phyloP scores from a whole-genome alignment of 169 alveolate species.

The Cryptosporidium sp. region DNA sequence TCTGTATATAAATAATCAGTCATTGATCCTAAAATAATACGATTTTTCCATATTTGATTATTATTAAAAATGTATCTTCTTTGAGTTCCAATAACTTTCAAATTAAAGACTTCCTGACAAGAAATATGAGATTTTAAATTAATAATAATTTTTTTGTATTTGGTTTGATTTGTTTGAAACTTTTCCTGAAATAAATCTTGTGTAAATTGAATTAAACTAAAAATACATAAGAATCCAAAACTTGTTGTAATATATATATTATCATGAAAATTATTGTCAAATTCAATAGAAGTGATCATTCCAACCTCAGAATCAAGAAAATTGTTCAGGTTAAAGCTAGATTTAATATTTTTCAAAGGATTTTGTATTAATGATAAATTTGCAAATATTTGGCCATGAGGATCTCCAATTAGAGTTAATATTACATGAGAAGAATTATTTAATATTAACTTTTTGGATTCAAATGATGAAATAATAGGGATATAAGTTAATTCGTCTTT shows the following conservation, averaged over 20 bases:
- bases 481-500: not conserved
- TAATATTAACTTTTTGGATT: slow-evolving; percentile 21
- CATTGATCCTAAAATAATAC: slow-evolving; percentile 7
- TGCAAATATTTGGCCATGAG: slow-evolving; percentile 9
- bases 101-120: slow-evolving; percentile 3
- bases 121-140: not conserved
- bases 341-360: not conserved
- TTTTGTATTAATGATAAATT: not conserved
- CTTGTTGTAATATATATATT: slow-evolving; percentile 8
- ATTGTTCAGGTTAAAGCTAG: not conserved
- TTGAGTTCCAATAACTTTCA: slow-evolving; percentile 12
- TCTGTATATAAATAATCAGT: slow-evolving; percentile 12
- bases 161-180: not conserved
- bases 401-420: slow-evolving; percentile 28
- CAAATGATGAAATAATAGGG: slow-evolving; percentile 15
- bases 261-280: slow-evolving; percentile 10
- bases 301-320: not conserved
- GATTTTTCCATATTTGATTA: slow-evolving; percentile 8
- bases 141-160: not conserved
- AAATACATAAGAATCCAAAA: not conserved
- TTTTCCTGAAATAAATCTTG: not conserved
- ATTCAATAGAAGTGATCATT: slow-evolving; percentile 22
- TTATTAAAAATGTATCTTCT: not conserved
- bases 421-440: not conserved
- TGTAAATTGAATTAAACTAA: not conserved